Conservation (phyloP, 163 green algal species). For the Smithsoniella earleae region DNA sequence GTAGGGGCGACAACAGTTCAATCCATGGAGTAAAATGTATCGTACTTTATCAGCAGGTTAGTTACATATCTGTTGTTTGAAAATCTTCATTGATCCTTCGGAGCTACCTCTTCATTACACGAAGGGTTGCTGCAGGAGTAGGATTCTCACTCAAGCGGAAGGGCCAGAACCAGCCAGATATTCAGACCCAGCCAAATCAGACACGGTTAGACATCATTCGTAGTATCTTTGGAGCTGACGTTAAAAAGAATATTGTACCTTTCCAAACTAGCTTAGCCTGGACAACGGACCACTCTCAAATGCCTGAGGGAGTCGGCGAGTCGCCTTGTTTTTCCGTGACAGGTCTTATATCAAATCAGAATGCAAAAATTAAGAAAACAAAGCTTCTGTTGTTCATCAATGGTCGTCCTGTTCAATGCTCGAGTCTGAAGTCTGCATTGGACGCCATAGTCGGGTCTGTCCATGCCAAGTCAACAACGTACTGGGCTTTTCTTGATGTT, state of each 20-base stretch:
- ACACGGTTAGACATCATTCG: constrained; percentile 10
- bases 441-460: constrained; percentile 62
- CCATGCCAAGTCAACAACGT: constrained; percentile 52
- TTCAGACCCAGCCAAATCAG: constrained; percentile 6
- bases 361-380: constrained; percentile 57
- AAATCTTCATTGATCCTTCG: no score
- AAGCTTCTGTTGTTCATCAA: constrained; percentile 94
- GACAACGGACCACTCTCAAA: background rate
- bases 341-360: constrained; percentile 53
- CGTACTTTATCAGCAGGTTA: no score
- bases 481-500: constrained; percentile 43
- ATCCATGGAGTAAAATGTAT: no score
- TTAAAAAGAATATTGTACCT: background rate
- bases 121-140: no score
- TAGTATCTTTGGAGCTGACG: background rate
- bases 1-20: no score
- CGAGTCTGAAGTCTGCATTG: constrained; percentile 61
- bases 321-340: constrained; percentile 32
- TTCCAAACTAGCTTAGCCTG: background rate
- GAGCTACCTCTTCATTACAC: no score
- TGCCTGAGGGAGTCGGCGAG: background rate
- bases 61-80: no score
- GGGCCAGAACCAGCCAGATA: constrained; percentile 14
- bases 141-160: constrained; percentile 10
- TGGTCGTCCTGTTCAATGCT: constrained; percentile 76